These are phyloP conservation scores for Colletotrichum godetiae DNA, from an alignment of 2,329 filamentous ascomycete species.

Conservation along the genomic window DNA sequence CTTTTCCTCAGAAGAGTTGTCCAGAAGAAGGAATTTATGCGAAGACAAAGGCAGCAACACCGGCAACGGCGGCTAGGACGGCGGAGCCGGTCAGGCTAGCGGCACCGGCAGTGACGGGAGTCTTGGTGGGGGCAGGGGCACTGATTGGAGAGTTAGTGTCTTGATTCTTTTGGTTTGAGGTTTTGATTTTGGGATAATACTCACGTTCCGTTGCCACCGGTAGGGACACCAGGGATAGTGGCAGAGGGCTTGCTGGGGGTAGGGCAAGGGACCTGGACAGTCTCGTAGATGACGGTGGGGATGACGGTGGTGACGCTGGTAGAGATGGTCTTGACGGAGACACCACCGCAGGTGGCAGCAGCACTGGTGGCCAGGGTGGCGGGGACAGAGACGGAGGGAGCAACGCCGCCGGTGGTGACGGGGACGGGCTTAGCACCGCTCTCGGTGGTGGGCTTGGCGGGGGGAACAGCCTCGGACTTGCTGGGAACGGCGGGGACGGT, in stretches of 20 bases:
- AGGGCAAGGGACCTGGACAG: constrained; percentile 54
- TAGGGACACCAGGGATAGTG: constrained; percentile 38
- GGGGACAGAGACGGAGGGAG: constrained; percentile 37
- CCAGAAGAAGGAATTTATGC: constrained; percentile 57
- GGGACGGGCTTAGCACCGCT: constrained; percentile 34
- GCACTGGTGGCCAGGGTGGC: constrained; percentile 34
- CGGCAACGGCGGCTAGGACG: constrained; percentile 65
- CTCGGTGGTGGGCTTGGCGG: constrained; percentile 25
- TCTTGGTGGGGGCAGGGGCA: constrained; percentile 42
- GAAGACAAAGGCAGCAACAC: constrained; percentile 64
- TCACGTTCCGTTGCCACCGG: constrained; percentile 43
- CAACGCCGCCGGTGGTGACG: constrained; percentile 37
- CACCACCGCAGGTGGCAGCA: constrained; percentile 43
- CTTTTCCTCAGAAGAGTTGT: constrained; percentile 49
- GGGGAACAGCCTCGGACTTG: constrained; percentile 29
- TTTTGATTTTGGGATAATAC: constrained; percentile 30
- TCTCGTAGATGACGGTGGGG: constrained; percentile 63
- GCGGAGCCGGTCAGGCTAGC: constrained; percentile 64
- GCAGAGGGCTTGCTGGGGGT: constrained; percentile 43
- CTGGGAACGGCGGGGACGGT: constrained; percentile 39
- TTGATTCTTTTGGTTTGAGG: not conserved
- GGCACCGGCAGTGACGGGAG: constrained; percentile 62
- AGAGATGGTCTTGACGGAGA: constrained; percentile 63
- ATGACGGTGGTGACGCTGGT: constrained; percentile 67
- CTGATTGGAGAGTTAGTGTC: constrained; percentile 37